Conservation (phyloP, 2,329 filamentous ascomycete species). For the Aspergillus pseudonomiae region DNA sequence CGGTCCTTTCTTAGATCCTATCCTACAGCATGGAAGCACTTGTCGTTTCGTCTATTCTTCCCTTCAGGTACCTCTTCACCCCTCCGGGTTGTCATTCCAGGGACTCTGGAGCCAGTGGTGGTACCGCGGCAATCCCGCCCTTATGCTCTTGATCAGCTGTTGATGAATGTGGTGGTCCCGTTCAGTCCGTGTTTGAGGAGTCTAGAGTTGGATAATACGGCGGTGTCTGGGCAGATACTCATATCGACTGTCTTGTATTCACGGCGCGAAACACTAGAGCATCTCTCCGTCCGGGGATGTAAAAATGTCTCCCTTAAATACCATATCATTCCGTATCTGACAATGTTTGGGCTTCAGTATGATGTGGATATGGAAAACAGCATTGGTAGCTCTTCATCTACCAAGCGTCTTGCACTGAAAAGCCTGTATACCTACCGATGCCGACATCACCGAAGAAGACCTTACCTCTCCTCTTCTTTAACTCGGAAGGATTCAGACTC, state of each 20-base stretch:
- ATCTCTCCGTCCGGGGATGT: conserved; percentile 64
- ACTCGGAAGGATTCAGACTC: conserved; percentile 61
- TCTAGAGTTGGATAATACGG: conserved; percentile 64
- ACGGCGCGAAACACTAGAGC: conserved; percentile 58
- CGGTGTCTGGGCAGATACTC: conserved; percentile 60
- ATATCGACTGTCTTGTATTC: conserved; percentile 58
- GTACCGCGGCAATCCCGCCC: conserved; percentile 55
- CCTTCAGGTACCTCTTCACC: conserved; percentile 40
- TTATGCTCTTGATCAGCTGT: conserved; percentile 61
- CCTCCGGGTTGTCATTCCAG: conserved; percentile 37
- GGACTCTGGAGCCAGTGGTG: conserved; percentile 34
- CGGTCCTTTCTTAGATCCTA: conserved; percentile 58
- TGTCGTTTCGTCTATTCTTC: conserved; percentile 59
- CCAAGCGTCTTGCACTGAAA: conserved; percentile 55
- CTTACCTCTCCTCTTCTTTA: conserved; percentile 60
- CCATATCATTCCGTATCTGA: conserved; percentile 63
- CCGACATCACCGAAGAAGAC: conserved; percentile 63
- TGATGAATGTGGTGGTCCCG: conserved; percentile 59
- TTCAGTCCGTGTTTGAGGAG: conserved; percentile 60
- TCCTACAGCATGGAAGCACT: conserved; percentile 62
- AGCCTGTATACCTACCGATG: conserved; percentile 65
- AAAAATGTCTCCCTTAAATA: conserved; percentile 68
- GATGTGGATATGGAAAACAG: conserved; percentile 50
- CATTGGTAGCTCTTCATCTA: conserved; percentile 33
- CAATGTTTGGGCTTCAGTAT: conserved; percentile 49